Percentiles rank a stretch among this genome's conserved stretches.
Conservation (phyloP, 768 basidiomycete species). For the Cystobasidium onofrii region DNA sequence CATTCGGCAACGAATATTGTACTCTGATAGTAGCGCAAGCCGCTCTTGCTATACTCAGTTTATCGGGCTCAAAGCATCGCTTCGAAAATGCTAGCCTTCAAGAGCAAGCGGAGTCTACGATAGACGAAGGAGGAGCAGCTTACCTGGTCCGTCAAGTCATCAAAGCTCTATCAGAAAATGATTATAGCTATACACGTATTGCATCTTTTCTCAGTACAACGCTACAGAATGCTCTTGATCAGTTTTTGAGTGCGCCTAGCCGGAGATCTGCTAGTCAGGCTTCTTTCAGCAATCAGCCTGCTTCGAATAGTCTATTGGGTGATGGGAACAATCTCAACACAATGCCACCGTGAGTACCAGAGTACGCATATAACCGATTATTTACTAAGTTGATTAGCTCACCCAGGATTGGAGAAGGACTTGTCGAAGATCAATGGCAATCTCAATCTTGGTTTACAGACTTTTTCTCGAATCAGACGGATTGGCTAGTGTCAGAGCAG, state of each 20-base stretch:
- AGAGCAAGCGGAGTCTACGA: not conserved
- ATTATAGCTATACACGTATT: not conserved
- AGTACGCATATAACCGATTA: not conserved
- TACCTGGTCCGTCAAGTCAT: not conserved
- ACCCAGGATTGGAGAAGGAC: not conserved
- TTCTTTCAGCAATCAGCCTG: not conserved
- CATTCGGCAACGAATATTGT: not conserved
- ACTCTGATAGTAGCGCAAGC: constrained; percentile 6
- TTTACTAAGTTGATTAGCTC: not conserved
- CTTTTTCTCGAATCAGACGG: constrained; percentile 6
- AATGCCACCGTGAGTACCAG: constrained; percentile 1
- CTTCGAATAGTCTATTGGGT: not conserved
- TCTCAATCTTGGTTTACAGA: constrained; percentile 5
- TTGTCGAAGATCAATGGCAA: constrained; percentile 3
- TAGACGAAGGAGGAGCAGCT: not conserved
- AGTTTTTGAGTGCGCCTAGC: not conserved
- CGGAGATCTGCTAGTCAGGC: not conserved
- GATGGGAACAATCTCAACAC: not conserved
- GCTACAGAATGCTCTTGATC: not conserved
- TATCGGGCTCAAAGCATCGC: not conserved
- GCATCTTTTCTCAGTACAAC: not conserved
- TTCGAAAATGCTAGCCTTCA: not conserved
- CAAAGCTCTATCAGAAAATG: not conserved
- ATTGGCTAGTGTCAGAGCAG: constrained; percentile 2
- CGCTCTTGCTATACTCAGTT: not conserved